Base-by-base conservation (phyloP, 306 rosid species). In the Trifolium dubium region DNA sequence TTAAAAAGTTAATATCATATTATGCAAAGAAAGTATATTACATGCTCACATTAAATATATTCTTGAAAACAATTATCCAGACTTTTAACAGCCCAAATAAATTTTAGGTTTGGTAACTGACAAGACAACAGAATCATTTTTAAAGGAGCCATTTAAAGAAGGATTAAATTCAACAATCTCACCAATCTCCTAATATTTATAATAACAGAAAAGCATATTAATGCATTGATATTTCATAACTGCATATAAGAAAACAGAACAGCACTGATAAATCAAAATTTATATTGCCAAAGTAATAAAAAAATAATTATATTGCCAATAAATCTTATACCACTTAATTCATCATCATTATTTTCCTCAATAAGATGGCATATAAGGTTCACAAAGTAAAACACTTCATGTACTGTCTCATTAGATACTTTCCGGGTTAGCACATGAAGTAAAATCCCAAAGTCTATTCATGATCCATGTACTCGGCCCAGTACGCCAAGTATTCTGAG, bases 141-240 rank as follows among this genome's bases (percentile, higher is more conserved):
- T 66, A 34, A 11, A 55, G 55, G 53, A 72, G 73, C 31, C 47
- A 55, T 34, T 58, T 2, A 66, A 58, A 28, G 30, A 44, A 56
- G 56, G 58, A 72, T 51, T 66, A 67, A 51, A 66, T 69, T 79
- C 79, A 69, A 70, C 8, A 59, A 34, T 64, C 58, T 63, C n/a
- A 11, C 75, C 47, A 47, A 49, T 41, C 56, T 32, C 37, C 65
- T 29, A 13, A 63, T 60, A 79, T 72, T 73, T 28, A 64, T 68
- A 47, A 68, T 47, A 70, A 34, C 59, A 64, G 55, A 64, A 82
- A 37, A 59, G 64, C 60, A 32, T 18, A 67, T 60, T 76, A 72
- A 77, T 49, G 69, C 72, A 64, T 70, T 67, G 40, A 61, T 50
- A 34, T 63, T 54, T 51, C 61, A 49, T 67, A 37, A 37, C 51